These are phyloP conservation scores for Microbotryum lychnidis-dioicae DNA, from an alignment of 1,284 basidiomycete genomes.

Conservation along the genomic window DNA sequence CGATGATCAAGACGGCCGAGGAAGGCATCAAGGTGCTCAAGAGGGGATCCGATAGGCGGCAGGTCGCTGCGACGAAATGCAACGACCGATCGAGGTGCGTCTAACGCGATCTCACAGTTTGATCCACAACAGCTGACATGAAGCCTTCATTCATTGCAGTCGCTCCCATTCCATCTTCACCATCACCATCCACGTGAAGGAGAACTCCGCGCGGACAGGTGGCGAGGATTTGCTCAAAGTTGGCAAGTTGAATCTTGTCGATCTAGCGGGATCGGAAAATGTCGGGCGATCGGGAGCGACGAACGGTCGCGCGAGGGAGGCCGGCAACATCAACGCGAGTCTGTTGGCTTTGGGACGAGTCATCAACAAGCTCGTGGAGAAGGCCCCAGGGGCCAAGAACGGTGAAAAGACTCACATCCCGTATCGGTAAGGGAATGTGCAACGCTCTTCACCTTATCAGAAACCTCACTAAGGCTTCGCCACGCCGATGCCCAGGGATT, in stretches of 20 bases:
- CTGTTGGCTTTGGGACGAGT: constrained; percentile 91
- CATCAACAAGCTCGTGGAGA: constrained; percentile 93
- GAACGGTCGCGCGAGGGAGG: constrained; percentile 88
- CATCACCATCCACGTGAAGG: constrained; percentile 87
- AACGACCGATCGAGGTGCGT: constrained; percentile 79
- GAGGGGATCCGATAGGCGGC: constrained; percentile 80
- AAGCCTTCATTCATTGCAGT: constrained; percentile 40
- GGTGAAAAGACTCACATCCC: constrained; percentile 55
- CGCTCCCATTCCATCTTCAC: constrained; percentile 99
- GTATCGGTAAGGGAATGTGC: constrained; percentile 57
- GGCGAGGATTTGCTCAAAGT: constrained; percentile 86
- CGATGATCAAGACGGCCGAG: constrained; percentile 69
- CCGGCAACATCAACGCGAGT: constrained; percentile 99
- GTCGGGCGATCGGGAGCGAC: constrained; percentile 94
- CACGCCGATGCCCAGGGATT: constrained; percentile 41
- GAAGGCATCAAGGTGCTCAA: constrained; percentile 78
- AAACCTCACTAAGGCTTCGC: neutral
- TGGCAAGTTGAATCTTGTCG: constrained; percentile 94
- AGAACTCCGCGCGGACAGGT: constrained; percentile 49
- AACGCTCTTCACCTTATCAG: neutral
- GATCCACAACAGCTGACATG: too few relatives aligned
- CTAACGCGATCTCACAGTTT: too few relatives aligned
- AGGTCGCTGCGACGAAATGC: constrained; percentile 94
- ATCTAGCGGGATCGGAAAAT: constrained; percentile 94
- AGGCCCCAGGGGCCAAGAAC: constrained; percentile 34